phyloP scores from a whole-genome alignment of 768 basidiomycete species.

The Dentipellis sp. region DNA sequence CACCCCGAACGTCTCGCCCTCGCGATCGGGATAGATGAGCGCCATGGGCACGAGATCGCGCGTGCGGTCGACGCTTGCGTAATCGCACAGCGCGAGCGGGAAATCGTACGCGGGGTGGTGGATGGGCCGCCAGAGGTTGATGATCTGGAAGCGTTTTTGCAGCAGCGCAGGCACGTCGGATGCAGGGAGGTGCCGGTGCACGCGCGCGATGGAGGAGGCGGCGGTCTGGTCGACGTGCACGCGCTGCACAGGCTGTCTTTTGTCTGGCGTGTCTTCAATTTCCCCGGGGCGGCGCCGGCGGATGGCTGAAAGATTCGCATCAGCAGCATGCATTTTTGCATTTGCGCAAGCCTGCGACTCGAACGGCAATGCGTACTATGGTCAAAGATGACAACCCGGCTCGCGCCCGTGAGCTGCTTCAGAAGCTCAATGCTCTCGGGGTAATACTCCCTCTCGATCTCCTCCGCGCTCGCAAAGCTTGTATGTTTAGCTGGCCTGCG shows the following conservation, averaged over 20 bases:
- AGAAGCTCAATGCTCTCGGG: slow-evolving; percentile 49
- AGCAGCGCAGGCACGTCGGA: slow-evolving; percentile 30
- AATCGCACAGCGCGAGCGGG: slow-evolving; percentile 42
- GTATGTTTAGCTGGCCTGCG: slow-evolving; percentile 32
- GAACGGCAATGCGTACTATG: slow-evolving; percentile 38
- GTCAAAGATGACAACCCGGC: slow-evolving; percentile 50
- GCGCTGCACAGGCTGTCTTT: slow-evolving; percentile 31
- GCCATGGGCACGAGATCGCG: slow-evolving; percentile 29
- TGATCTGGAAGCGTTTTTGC: slow-evolving; percentile 38
- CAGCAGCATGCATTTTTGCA: not conserved
- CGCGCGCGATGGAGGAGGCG: slow-evolving; percentile 29
- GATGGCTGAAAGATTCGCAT: no score
- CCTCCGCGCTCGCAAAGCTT: slow-evolving; percentile 39
- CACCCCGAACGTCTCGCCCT: slow-evolving; percentile 35
- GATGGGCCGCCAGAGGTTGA: slow-evolving; percentile 49
- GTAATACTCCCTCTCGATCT: slow-evolving; percentile 47
- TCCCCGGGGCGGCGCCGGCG: slow-evolving; percentile 32
- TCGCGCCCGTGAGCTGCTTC: slow-evolving; percentile 52
- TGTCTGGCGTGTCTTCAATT: slow-evolving; percentile 26
- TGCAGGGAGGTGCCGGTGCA: slow-evolving; percentile 33
- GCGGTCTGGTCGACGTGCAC: slow-evolving; percentile 41
- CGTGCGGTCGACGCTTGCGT: slow-evolving; percentile 27
- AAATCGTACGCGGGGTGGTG: slow-evolving; percentile 33
- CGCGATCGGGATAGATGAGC: slow-evolving; percentile 30
- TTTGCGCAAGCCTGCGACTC: not conserved